Evolutionary conservation across 2,329 filamentous ascomycete species (phyloP).

Genomic region (Arthrinium phaeospermum): DNA sequence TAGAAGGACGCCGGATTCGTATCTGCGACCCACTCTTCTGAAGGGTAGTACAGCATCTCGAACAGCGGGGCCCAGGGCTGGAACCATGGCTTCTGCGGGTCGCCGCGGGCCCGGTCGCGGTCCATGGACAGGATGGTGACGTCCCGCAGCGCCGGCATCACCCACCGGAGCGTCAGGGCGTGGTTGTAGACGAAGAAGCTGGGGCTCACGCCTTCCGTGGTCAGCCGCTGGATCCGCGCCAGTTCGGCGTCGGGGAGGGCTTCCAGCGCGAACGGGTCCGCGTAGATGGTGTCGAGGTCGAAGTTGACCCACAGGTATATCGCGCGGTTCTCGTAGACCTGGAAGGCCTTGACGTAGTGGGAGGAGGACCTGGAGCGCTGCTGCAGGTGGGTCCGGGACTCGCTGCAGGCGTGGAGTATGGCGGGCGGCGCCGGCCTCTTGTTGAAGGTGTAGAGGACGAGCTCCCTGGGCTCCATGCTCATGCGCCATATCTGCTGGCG

Average conservation of each 20-base stretch:
- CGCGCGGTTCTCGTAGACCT: no score
- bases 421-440: neutral
- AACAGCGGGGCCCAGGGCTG: neutral
- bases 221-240: neutral
- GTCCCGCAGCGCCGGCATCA: neutral
- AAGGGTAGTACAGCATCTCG: neutral
- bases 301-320: neutral
- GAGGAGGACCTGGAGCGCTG: no score
- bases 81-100: neutral
- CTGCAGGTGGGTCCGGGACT: neutral
- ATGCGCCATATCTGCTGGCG: neutral
- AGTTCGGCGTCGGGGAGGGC: conserved; percentile 38
- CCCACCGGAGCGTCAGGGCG: neutral
- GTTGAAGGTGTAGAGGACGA: neutral
- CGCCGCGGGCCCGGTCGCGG: neutral
- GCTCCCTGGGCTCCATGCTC: neutral
- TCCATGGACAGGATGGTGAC: neutral
- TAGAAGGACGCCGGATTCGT: neutral
- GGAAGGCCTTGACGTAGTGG: neutral
- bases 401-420: neutral
- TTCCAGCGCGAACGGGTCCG: neutral
- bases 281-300: neutral
- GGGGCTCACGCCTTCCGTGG: neutral
- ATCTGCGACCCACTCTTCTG: neutral
- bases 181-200: neutral